A percentile compares a stretch with the other conserved stretches of the same genome.
phyloP scores from a whole-genome alignment of 345 rosid species.

The Eucalyptus dawsonii region DNA sequence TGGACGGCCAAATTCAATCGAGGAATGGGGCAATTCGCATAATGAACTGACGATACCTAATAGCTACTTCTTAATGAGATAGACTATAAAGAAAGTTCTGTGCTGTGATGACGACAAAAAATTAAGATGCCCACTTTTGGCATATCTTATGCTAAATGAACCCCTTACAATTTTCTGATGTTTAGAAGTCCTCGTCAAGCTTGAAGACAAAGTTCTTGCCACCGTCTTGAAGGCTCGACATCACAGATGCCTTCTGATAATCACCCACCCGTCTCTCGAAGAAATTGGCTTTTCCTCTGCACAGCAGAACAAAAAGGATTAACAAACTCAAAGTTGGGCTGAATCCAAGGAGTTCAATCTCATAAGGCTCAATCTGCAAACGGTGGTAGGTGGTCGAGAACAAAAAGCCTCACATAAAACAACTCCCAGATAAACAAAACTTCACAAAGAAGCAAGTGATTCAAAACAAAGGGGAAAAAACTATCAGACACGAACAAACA shows the following conservation, averaged over 20 bases:
- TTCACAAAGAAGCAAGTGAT: neutral
- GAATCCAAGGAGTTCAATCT: neutral
- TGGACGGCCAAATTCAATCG: neutral
- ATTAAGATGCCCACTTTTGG: neutral
- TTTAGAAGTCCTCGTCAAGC: constrained; percentile 64
- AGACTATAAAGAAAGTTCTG: neutral
- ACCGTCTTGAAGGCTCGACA: constrained; percentile 63
- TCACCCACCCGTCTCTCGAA: constrained; percentile 90
- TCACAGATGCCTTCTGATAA: constrained; percentile 86
- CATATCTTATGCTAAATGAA: neutral
- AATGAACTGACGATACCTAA: neutral
- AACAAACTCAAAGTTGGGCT: neutral
- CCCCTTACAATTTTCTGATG: neutral
- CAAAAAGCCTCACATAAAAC: neutral
- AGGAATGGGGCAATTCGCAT: neutral
- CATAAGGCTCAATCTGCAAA: neutral
- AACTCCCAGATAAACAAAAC: neutral
- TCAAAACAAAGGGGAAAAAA: neutral
- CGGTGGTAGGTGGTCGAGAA: neutral
- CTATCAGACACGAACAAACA: neutral
- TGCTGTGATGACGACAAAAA: neutral
- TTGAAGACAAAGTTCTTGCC: constrained; percentile 57
- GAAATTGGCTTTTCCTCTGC: constrained; percentile 79
- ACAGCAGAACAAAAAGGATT: neutral
- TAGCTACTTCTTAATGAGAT: neutral